Conservation (phyloP, 306 rosid genomes). For the Pyrus bretschneideri region DNA sequence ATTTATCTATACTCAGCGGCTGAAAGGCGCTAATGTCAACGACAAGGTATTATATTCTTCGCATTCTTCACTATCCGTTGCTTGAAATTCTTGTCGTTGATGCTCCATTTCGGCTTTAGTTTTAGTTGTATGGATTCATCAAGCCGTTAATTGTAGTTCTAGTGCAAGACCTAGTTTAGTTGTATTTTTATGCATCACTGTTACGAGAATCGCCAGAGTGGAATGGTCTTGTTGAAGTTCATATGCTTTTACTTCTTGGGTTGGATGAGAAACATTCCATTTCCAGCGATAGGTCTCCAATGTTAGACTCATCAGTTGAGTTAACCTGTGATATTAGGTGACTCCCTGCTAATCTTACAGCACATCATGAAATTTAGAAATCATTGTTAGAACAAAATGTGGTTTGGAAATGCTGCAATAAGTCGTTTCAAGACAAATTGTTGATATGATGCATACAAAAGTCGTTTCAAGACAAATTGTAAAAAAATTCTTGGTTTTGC, state of each 20-base stretch:
- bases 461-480: too few relatives aligned
- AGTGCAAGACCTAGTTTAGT: not conserved
- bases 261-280: not conserved
- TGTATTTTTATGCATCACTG: not conserved
- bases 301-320: not conserved
- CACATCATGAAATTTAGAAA: not conserved
- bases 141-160: not conserved
- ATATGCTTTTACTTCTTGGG: not conserved
- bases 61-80: constrained; percentile 1
- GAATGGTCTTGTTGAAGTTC: not conserved
- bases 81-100: constrained; percentile 8
- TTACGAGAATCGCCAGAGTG: not conserved
- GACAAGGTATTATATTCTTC: constrained; percentile 57
- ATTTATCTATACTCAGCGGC: constrained; percentile 65
- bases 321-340: not conserved
- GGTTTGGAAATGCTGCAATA: not conserved
- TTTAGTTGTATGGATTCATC: not conserved
- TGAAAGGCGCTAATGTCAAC: constrained; percentile 68
- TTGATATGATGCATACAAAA: not conserved
- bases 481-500: not conserved
- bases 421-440: not conserved
- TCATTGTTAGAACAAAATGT: not conserved
- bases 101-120: not conserved
- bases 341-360: not conserved
- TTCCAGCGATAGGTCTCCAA: not conserved